phyloP scores from a whole-genome alignment of 23 red algal species.

The Gracilariopsis chorda region DNA sequence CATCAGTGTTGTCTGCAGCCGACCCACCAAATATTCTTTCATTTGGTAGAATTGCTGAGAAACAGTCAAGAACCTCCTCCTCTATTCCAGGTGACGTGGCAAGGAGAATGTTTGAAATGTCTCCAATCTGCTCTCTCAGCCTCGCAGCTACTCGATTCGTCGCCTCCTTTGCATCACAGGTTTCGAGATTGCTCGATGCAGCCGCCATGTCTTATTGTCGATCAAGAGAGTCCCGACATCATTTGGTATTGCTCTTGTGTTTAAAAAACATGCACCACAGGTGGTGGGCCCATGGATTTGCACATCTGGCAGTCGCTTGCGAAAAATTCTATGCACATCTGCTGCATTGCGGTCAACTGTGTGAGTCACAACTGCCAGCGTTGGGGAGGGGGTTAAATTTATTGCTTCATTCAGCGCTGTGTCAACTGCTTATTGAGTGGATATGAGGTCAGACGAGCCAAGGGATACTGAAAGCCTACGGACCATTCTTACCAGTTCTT shows the following conservation, averaged over 20 bases:
- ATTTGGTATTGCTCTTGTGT: background rate
- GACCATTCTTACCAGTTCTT: too few species aligned
- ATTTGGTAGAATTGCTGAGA: background rate
- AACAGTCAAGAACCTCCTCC: slow-evolving; percentile 16
- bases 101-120: background rate
- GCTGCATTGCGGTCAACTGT: background rate
- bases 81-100: slow-evolving; percentile 28
- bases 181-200: background rate
- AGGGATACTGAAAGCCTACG: background rate
- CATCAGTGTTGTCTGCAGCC: slow-evolving; percentile 39
- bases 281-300: slow-evolving; percentile 43
- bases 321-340: background rate
- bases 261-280: background rate
- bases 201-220: background rate
- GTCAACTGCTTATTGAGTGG: background rate
- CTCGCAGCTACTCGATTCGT: background rate
- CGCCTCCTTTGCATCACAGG: background rate
- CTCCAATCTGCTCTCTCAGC: background rate
- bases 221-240: slow-evolving; percentile 14
- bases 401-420: background rate
- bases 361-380: slow-evolving; percentile 1
- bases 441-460: background rate
- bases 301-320: slow-evolving; percentile 10
- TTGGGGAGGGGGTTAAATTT: background rate
- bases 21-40: slow-evolving; percentile 43